Evolutionary conservation across 345 rosid genomes (phyloP).

Genomic region (Schrenkiella parvula): DNA sequence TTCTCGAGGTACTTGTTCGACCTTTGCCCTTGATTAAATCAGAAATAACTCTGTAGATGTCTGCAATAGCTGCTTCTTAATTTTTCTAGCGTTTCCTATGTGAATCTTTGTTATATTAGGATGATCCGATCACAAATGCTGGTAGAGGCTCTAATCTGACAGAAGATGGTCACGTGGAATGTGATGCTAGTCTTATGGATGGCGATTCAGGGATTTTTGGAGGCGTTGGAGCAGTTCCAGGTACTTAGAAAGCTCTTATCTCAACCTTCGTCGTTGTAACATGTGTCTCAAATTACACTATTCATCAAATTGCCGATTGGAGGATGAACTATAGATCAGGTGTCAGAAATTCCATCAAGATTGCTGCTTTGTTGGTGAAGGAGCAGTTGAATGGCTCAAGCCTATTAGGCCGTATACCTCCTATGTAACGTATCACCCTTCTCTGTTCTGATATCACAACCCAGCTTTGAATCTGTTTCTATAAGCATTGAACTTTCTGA

Average conservation of each 20-base stretch:
- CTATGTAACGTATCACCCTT: constrained; percentile 53
- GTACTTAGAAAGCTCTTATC: constrained; percentile 32
- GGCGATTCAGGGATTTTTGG: constrained; percentile 84
- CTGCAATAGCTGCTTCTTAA: neutral
- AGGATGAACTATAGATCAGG: constrained; percentile 60
- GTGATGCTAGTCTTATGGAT: constrained; percentile 95
- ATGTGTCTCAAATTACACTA: neutral
- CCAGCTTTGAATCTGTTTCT: neutral
- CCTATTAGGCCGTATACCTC: constrained; percentile 83
- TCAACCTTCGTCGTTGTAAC: neutral
- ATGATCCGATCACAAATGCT: constrained; percentile 87
- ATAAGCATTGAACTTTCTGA: neutral
- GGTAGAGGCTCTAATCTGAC: constrained; percentile 96
- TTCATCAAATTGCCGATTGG: constrained; percentile 7
- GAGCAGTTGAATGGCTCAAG: constrained; percentile 68
- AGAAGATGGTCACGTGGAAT: constrained; percentile 86
- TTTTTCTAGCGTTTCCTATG: neutral
- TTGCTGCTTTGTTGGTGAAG: constrained; percentile 73
- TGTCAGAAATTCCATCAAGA: constrained; percentile 80
- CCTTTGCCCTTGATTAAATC: neutral
- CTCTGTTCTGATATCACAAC: neutral
- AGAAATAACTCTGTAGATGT: neutral
- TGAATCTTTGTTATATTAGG: constrained; percentile 36
- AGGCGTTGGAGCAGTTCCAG: constrained; percentile 95
- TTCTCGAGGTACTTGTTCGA: constrained; percentile 61